Percentiles rank a stretch among this genome's conserved stretches.
These are phyloP conservation scores for Groenewaldozyma auringiensis DNA, from an alignment of 1,139 yeast species.

Conservation along the genomic window DNA sequence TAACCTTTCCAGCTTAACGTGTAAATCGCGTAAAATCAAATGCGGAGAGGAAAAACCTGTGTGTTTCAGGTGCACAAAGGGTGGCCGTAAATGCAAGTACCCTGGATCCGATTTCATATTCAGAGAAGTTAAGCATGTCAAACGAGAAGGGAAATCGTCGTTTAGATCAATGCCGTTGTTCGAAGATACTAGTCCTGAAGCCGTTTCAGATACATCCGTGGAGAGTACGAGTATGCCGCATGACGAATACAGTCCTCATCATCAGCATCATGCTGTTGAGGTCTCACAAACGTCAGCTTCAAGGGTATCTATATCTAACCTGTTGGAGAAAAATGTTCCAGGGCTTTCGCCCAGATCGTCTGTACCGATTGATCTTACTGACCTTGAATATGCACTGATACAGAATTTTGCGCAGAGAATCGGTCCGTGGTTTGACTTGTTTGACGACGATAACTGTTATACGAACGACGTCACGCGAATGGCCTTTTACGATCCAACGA, in stretches of 20 bases:
- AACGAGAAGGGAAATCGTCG: neutral
- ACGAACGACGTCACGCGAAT: neutral
- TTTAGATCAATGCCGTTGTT: too few relatives aligned
- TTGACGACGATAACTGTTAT: neutral
- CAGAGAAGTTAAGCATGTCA: neutral
- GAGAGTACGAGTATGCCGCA: too few relatives aligned
- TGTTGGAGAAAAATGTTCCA: neutral
- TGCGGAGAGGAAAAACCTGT: neutral
- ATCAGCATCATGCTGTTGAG: neutral
- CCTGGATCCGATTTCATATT: neutral
- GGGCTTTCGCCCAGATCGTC: neutral
- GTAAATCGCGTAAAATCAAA: neutral
- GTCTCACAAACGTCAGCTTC: neutral
- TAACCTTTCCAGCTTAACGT: neutral
- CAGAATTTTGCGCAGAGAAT: neutral
- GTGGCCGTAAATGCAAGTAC: neutral
- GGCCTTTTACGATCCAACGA: neutral
- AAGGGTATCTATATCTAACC: neutral
- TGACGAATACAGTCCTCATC: neutral
- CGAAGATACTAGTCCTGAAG: too few relatives aligned
- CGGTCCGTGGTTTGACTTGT: neutral
- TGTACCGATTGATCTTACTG: neutral
- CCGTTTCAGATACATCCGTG: too few relatives aligned
- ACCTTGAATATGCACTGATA: neutral
- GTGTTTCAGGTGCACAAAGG: neutral